Evolutionary conservation across 495 filamentous ascomycete genomes (phyloP), one percentile per base, ranked within the genome.

Genomic region (Penicillium cosmopolitanum): DNA sequence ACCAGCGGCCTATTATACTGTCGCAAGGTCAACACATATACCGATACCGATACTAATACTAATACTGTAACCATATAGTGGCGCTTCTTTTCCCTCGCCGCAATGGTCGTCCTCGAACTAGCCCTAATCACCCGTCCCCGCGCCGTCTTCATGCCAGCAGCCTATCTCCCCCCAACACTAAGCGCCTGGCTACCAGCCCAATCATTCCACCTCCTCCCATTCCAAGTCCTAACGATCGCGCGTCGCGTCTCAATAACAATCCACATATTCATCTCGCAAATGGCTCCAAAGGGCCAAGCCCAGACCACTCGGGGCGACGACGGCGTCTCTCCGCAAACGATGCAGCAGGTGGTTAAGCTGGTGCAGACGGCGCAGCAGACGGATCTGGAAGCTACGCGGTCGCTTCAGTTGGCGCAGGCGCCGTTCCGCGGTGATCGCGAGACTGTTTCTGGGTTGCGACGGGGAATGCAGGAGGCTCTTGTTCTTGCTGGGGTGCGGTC

Each of bases 181-280:
- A 77, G 79, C 19, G 72, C 71, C 3, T 61, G 91, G 38, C 56
- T 94, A 46, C 96, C 48, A 66, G 89, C 33, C 65, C 64, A 8
- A 67, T 66, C 33, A 58, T 67, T 78, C 28, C 87, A 88, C 58
- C 89, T 95, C 50, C 78, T 97, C n/a, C 95, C 91, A 11, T 98
- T 96, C 71, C 93, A 98, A 73, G 82, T 88, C 62, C 78, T 97
- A 34, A 66, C 80, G 13, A 80, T 98, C n/a, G 86, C 89, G 3
- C 85, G 93, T 34, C 93, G 89, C 71, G 71, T 89, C 16, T 82
- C 84, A 8, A 77, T 98, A 50, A 91, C 89, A n/a, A 65, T 93
- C 18, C 93, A 93, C 72, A 93, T 97, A 50, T 96, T 93, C 60
- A 86, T 97, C 56, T 88, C 87, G n/a, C 92, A 97, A 73, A 82